A percentile compares a stretch with the other conserved stretches of the same genome.
Conservation (phyloP, 1,284 basidiomycete species). For the Cutaneotrichosporon mucoides region DNA sequence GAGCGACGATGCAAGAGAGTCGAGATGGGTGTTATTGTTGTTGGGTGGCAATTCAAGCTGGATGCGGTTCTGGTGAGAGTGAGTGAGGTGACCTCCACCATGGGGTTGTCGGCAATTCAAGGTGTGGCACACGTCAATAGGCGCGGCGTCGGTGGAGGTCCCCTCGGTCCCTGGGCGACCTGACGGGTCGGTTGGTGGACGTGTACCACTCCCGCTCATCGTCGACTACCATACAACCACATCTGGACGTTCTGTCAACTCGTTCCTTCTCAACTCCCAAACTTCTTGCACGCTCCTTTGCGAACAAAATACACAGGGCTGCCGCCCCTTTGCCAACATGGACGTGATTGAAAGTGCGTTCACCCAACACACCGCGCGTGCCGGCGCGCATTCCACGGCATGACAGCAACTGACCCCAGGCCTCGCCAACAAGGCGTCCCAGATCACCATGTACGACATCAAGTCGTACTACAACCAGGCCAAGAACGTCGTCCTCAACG, state of each 20-base stretch:
- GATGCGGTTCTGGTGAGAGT: no score
- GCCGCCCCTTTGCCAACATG: slow-evolving; percentile 9
- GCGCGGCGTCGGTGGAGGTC: no score
- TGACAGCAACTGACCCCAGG: slow-evolving; percentile 21
- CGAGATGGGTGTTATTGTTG: background rate
- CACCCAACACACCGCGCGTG: background rate
- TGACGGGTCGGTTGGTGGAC: background rate
- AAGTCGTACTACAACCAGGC: slow-evolving; percentile 90
- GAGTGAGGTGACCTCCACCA: background rate
- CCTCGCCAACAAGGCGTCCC: slow-evolving; percentile 48
- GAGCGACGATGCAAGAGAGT: background rate
- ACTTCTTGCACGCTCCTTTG: background rate
- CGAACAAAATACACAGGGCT: background rate
- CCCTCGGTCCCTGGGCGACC: background rate
- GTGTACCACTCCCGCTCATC: background rate
- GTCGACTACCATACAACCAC: background rate
- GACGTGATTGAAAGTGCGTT: slow-evolving; percentile 15
- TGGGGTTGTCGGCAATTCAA: no score
- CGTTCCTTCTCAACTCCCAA: background rate
- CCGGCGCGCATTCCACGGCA: background rate
- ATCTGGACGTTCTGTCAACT: background rate
- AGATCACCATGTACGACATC: slow-evolving; percentile 72
- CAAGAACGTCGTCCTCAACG: slow-evolving; percentile 69
- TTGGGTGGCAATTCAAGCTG: slow-evolving; percentile 4
- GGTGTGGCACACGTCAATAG: no score